Percentiles rank a stretch among this genome's conserved stretches.
Evolutionary conservation across 2,329 filamentous ascomycete species (phyloP).

Genomic region (Colletotrichum cereale): DNA sequence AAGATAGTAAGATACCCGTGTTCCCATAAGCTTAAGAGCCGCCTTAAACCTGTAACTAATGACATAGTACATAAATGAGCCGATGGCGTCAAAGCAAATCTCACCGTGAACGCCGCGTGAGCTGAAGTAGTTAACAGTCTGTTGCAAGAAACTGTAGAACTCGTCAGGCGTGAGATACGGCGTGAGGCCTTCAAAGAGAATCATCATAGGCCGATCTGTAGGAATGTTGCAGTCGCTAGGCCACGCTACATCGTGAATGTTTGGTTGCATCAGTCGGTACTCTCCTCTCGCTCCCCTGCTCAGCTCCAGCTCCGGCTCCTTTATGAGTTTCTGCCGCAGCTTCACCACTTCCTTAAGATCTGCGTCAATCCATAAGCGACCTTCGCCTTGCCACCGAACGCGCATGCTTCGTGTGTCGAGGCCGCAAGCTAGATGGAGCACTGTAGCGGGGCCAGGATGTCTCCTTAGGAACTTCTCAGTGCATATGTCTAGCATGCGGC

Average conservation of each 20-base stretch:
- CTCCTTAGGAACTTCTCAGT: constrained; percentile 44
- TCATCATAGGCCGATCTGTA: constrained; percentile 47
- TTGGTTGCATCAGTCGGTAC: constrained; percentile 45
- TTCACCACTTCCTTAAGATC: constrained; percentile 51
- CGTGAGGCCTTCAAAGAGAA: constrained; percentile 50
- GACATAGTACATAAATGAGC: constrained; percentile 1
- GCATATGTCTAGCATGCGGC: constrained; percentile 43
- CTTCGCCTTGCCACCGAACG: constrained; percentile 30
- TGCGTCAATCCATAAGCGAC: constrained; percentile 50
- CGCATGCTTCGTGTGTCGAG: constrained; percentile 47
- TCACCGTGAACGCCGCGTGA: constrained; percentile 43
- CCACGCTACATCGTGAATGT: constrained; percentile 46
- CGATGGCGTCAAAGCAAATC: constrained; percentile 22
- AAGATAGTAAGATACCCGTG: constrained; percentile 13
- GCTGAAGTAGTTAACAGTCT: constrained; percentile 44
- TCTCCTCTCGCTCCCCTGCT: constrained; percentile 5
- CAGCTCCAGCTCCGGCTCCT: constrained; percentile 15
- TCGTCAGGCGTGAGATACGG: constrained; percentile 47
- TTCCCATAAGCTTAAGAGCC: constrained; percentile 20
- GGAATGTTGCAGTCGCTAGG: constrained; percentile 44
- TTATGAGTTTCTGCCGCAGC: constrained; percentile 45
- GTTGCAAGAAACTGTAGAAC: constrained; percentile 43
- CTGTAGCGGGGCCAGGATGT: constrained; percentile 43
- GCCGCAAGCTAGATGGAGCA: constrained; percentile 48
- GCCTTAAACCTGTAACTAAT: constrained; percentile 9